Conservation (phyloP, 2,329 filamentous ascomycete species). For the Pochonia chlamydosporia region DNA sequence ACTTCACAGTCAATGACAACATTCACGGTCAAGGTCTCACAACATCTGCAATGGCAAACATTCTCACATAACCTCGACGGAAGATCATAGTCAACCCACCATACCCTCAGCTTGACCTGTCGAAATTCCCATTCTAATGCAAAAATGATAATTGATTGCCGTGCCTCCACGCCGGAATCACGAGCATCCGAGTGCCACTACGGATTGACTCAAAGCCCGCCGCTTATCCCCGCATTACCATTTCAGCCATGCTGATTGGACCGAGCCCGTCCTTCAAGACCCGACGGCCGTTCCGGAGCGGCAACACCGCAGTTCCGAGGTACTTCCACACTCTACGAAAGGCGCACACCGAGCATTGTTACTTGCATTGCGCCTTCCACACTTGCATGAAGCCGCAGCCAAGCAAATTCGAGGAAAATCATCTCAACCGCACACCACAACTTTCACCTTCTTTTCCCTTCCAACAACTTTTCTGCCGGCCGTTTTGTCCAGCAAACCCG, state of each 20-base stretch:
- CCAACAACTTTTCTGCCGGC: neutral
- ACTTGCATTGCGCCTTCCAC: neutral
- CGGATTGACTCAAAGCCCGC: neutral
- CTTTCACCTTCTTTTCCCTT: neutral
- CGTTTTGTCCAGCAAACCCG: no score
- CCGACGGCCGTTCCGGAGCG: slow-evolving; percentile 1
- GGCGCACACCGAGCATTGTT: neutral
- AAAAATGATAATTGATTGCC: neutral
- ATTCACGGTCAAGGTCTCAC: no score
- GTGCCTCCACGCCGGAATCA: neutral
- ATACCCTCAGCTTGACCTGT: neutral
- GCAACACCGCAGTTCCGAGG: slow-evolving; percentile 2
- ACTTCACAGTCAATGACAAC: no score
- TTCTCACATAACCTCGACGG: no score
- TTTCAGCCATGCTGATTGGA: slow-evolving; percentile 21
- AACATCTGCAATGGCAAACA: no score
- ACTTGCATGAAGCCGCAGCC: neutral
- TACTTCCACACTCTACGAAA: neutral
- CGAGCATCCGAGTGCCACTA: neutral
- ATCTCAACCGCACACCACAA: neutral
- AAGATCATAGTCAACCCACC: no score
- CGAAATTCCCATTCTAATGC: neutral
- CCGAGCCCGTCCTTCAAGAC: neutral
- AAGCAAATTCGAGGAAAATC: neutral
- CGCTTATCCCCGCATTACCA: slow-evolving; percentile 17